Conservation (phyloP, 2,329 filamentous ascomycete genomes). For the Aspergillus japonicus region DNA sequence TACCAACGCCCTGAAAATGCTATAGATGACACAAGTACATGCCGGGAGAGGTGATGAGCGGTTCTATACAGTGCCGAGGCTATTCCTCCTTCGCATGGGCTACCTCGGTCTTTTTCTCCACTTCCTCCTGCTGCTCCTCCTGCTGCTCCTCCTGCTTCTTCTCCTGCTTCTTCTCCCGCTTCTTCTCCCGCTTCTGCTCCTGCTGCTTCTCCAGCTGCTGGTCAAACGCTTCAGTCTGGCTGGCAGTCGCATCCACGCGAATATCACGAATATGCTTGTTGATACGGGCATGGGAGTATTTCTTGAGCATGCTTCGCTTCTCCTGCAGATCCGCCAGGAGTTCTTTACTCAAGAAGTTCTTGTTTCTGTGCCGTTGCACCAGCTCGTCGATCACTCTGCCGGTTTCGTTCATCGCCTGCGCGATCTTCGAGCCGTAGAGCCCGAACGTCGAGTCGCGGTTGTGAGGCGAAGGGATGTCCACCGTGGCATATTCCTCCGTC, state of each 20-base stretch:
- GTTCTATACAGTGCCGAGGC: not conserved
- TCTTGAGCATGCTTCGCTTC: constrained; percentile 29
- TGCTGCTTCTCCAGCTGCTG: constrained; percentile 2
- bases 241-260: constrained; percentile 23
- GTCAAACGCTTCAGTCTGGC: constrained; percentile 23
- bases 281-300: constrained; percentile 29
- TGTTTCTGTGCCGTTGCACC: not conserved
- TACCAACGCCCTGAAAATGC: constrained; percentile 1
- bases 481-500: not conserved
- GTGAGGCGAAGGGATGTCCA: not conserved
- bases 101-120: not conserved
- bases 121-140: not conserved
- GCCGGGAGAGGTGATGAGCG: not conserved
- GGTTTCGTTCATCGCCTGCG: not conserved
- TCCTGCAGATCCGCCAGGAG: constrained; percentile 23
- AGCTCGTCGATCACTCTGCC: constrained; percentile 28
- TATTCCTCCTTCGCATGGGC: not conserved
- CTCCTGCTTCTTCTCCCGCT: not conserved
- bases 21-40: not conserved
- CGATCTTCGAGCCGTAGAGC: not conserved
- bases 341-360: constrained; percentile 23
- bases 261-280: constrained; percentile 13
- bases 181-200: not conserved
- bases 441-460: not conserved
- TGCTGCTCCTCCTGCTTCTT: not conserved